A percentile compares a stretch with the other conserved stretches of the same genome.
Evolutionary conservation across 148 eudicot genomes (phyloP).

Genomic region (Oxyria digyna): DNA sequence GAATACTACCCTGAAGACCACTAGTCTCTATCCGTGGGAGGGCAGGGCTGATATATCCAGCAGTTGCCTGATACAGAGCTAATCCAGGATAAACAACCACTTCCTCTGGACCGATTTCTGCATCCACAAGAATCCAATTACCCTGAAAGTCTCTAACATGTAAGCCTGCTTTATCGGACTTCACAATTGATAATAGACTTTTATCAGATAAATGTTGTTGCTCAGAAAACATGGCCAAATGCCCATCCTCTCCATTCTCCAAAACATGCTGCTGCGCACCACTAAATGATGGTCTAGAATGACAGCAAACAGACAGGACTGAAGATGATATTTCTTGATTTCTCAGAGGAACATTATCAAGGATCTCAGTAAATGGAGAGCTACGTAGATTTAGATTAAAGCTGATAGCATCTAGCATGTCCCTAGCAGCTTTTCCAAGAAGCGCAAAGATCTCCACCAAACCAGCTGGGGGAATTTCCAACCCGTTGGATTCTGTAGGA

Average conservation of each 20-base stretch:
- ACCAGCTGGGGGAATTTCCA: constrained; percentile 81
- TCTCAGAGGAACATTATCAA: constrained; percentile 90
- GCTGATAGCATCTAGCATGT: constrained; percentile 78
- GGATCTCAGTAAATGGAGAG: constrained; percentile 81
- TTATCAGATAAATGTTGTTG: constrained; percentile 69
- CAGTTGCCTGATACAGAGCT: constrained; percentile 90
- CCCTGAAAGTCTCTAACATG: constrained; percentile 84
- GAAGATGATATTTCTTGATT: constrained; percentile 82
- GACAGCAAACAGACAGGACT: constrained; percentile 69
- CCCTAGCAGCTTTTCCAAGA: constrained; percentile 75
- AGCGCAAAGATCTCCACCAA: constrained; percentile 53
- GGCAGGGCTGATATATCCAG: constrained; percentile 78
- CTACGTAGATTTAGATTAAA: constrained; percentile 74
- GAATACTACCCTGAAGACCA: constrained; percentile 49
- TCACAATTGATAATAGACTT: constrained; percentile 68
- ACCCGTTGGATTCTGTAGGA: constrained; percentile 34
- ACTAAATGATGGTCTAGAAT: constrained; percentile 84
- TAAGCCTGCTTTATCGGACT: constrained; percentile 76
- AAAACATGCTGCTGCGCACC: constrained; percentile 78
- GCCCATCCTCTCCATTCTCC: constrained; percentile 70
- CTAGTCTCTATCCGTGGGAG: constrained; percentile 53
- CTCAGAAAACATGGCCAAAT: constrained; percentile 63
- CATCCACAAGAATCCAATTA: constrained; percentile 77
- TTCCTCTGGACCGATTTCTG: constrained; percentile 86
- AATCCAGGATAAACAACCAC: constrained; percentile 84